Conservation (phyloP, 345 rosid genomes). For the Eucalyptus erythrocorys region DNA sequence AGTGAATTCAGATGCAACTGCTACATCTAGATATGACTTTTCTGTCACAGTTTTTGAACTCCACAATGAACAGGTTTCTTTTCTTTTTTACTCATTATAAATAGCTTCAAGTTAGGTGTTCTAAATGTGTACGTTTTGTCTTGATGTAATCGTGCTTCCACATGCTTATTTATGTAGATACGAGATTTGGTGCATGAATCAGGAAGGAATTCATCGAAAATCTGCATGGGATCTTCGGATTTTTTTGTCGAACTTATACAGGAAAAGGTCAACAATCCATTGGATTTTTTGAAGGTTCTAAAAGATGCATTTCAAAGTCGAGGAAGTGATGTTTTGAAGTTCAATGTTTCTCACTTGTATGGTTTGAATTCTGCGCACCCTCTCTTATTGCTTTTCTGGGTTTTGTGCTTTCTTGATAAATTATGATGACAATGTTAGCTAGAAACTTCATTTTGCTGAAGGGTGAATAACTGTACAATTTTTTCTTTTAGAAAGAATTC, state of each 20-base stretch:
- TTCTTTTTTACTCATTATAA: neutral
- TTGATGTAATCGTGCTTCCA: slow-evolving; percentile 7
- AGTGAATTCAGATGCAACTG: slow-evolving; percentile 79
- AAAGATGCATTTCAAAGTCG: slow-evolving; percentile 58
- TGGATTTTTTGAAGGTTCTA: slow-evolving; percentile 60
- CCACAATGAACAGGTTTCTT: slow-evolving; percentile 88
- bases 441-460: neutral
- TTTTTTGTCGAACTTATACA: slow-evolving; percentile 46
- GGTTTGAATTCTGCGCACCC: slow-evolving; percentile 13
- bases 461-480: neutral
- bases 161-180: slow-evolving; percentile 29
- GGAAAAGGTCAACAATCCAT: slow-evolving; percentile 63
- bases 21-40: slow-evolving; percentile 61
- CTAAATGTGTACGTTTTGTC: neutral
- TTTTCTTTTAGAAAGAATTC: neutral
- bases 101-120: neutral
- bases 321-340: slow-evolving; percentile 47
- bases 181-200: slow-evolving; percentile 62
- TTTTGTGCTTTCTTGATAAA: neutral
- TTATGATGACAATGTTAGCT: neutral
- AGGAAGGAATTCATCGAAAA: slow-evolving; percentile 41
- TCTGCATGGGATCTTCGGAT: slow-evolving; percentile 43
- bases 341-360: slow-evolving; percentile 85
- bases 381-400: neutral
- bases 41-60: slow-evolving; percentile 73